Evolutionary conservation across 495 filamentous ascomycete species (phyloP), one percentile per base, ranked within the genome.

Genomic region (Staphylotrichum tortipilum): DNA sequence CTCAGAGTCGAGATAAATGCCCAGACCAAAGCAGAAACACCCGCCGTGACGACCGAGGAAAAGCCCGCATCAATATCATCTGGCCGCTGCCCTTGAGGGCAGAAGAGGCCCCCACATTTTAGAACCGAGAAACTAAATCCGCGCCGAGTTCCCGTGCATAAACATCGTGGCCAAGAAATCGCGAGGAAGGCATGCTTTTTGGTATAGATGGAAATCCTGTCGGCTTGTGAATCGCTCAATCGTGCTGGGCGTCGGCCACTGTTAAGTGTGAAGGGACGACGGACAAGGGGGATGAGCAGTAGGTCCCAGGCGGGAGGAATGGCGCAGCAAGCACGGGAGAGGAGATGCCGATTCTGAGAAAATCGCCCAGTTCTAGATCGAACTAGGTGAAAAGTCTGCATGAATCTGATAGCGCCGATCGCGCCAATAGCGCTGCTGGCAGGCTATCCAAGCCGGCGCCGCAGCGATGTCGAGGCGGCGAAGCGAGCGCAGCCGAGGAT

Each of bases 381-480:
- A n/a, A n/a, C n/a, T n/a, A 18, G 35, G 35, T 12, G 17, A 18
- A 30, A 44, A 4, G 26, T 38, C 18, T 49, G 44, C 37, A 11
- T 39, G 24, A 45, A 36, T n/a, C n/a, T n/a, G n/a, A n/a, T n/a
- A n/a, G n/a, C n/a, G n/a, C n/a, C n/a, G n/a, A n/a, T n/a, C n/a
- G n/a, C n/a, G 43, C 39, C 17, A 42, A 50, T 37, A 49, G 47
- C 33, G 49, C 42, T 36, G 47, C 18, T 48, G 42, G 47, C 51
- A 17, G 49, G 38, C 44, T 57, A 57, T 57, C 54, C 58, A 57
- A 60, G 52, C 44, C 44, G 52, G 49, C 39, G 31, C 46, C 46
- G 35, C 37, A 37, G 41, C 21, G 26, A 48, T 18, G 42, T 44
- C 28, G 15, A 24, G 22, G 34, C 29, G 28, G 23, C 17, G 34